Percentiles rank a stretch among this genome's conserved stretches.
These are phyloP conservation scores for Iris pallida DNA, from an alignment of 116 monocot genomes.

Conservation along the genomic window DNA sequence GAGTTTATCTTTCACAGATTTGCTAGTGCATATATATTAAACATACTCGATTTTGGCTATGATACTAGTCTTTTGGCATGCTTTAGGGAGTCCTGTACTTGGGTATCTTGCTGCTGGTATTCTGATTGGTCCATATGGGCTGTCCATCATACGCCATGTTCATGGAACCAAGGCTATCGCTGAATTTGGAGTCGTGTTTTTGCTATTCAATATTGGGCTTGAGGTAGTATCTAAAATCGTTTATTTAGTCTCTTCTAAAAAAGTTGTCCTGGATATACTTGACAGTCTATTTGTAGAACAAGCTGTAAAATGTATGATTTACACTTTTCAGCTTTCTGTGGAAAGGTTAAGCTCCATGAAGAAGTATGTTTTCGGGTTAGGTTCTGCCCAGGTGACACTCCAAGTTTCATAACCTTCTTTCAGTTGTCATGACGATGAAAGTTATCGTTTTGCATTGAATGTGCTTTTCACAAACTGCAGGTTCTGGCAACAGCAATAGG, in stretches of 20 bases:
- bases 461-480: conserved; percentile 22
- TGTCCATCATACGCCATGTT: conserved; percentile 85
- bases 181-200: conserved; percentile 93
- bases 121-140: conserved; percentile 78
- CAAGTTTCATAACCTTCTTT: neutral
- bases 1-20: neutral
- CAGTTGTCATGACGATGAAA: too few relatives aligned
- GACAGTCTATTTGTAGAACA: conserved; percentile 5
- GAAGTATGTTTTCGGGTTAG: conserved; percentile 94
- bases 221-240: conserved; percentile 42
- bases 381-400: conserved; percentile 74
- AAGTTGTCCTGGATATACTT: neutral
- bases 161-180: conserved; percentile 94
- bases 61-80: neutral
- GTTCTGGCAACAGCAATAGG: conserved; percentile 67
- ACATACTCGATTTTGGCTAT: neutral
- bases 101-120: conserved; percentile 85
- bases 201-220: conserved; percentile 83
- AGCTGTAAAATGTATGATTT: conserved; percentile 8
- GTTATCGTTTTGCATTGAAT: neutral
- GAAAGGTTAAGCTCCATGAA: conserved; percentile 99
- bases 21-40: too few relatives aligned
- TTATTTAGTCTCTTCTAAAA: neutral
- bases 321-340: conserved; percentile 74
- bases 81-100: conserved; percentile 77